phyloP scores from a whole-genome alignment of 352 stramenopile species.

The Globisporangium carolinianum region DNA sequence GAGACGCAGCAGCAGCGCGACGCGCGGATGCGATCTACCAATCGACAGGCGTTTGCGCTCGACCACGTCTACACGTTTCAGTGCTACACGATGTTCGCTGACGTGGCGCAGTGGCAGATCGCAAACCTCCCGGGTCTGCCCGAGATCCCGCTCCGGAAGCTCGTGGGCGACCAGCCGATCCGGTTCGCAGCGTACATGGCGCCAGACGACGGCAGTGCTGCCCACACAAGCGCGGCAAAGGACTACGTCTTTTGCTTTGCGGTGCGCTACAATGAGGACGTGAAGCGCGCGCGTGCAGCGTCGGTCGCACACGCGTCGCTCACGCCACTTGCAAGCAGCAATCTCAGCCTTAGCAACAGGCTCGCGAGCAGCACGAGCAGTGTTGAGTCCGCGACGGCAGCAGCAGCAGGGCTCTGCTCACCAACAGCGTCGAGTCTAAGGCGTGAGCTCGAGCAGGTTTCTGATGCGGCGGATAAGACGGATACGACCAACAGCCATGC shows the following conservation, averaged over 20 bases:
- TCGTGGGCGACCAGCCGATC: constrained; percentile 25
- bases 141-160: constrained; percentile 33
- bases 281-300: neutral
- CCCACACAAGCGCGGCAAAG: constrained; percentile 22
- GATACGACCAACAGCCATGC: neutral
- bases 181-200: constrained; percentile 37
- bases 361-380: neutral
- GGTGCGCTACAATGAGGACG: constrained; percentile 22
- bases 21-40: constrained; percentile 11
- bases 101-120: constrained; percentile 43
- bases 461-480: neutral
- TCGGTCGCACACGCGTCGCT: neutral
- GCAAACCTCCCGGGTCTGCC: constrained; percentile 31
- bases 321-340: neutral
- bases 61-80: constrained; percentile 55
- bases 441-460: neutral
- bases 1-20: constrained; percentile 23
- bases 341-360: constrained; percentile 1
- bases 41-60: constrained; percentile 18
- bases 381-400: neutral
- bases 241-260: constrained; percentile 47
- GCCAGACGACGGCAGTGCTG: neutral
- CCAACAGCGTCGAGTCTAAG: constrained; percentile 11
- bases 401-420: constrained; percentile 2
- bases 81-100: constrained; percentile 38